phyloP scores from a whole-genome alignment of 345 rosid genomes.

The Aquilaria yunnanensis region DNA sequence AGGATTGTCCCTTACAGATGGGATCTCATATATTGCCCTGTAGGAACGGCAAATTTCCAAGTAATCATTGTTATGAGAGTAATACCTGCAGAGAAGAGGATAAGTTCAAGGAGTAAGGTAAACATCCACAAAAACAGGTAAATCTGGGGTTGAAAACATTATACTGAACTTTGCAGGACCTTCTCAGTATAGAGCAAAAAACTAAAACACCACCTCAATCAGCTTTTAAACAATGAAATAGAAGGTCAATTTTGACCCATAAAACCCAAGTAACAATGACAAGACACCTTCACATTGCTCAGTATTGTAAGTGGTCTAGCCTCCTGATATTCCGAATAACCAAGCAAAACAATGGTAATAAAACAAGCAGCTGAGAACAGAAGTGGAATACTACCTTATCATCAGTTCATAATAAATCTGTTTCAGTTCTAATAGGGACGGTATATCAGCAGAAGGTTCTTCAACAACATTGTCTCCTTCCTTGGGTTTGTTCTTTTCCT shows the following conservation, averaged over 20 bases:
- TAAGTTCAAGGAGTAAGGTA: conserved; percentile 1
- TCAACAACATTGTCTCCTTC: conserved; percentile 83
- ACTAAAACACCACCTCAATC: too few species aligned
- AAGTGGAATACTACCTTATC: conserved; percentile 52
- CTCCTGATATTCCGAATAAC: too few species aligned
- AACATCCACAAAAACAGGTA: background rate
- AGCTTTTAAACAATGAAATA: too few species aligned
- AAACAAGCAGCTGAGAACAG: background rate
- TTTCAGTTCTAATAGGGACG: conserved; percentile 77
- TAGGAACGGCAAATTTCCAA: conserved; percentile 90
- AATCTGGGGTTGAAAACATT: too few species aligned
- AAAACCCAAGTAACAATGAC: too few species aligned
- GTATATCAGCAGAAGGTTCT: conserved; percentile 97
- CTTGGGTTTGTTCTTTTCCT: conserved; percentile 91
- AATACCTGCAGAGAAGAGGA: conserved; percentile 47
- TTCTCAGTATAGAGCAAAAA: too few species aligned
- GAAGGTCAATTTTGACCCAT: too few species aligned
- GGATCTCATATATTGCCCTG: conserved; percentile 91
- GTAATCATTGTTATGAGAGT: conserved; percentile 75
- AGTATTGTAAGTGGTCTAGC: too few species aligned
- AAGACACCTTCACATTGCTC: too few species aligned
- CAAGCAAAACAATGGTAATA: too few species aligned
- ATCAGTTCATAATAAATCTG: conserved; percentile 78
- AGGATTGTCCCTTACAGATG: conserved; percentile 69
- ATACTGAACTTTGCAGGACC: background rate